Percentiles rank a stretch among this genome's conserved stretches.
Evolutionary conservation across 306 rosid species (phyloP).

Genomic region (Vigna angularis): DNA sequence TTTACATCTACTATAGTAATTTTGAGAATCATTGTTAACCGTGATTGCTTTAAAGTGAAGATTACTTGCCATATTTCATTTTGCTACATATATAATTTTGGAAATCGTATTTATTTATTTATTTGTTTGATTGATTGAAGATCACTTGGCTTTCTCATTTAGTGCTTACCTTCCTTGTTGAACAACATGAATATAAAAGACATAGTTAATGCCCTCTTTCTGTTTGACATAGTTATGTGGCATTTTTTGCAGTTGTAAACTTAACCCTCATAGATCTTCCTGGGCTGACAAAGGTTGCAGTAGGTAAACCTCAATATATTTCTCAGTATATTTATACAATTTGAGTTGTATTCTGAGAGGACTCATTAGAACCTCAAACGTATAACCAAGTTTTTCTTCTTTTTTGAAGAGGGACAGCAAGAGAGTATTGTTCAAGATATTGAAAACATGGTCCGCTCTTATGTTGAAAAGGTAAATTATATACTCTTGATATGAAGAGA

Average conservation of each 20-base stretch:
- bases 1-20: not conserved
- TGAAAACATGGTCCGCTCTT: conserved; percentile 96
- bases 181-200: conserved; percentile 13
- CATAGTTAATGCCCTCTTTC: conserved; percentile 23
- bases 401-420: conserved; percentile 87
- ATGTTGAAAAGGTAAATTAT: conserved; percentile 89
- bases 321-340: conserved; percentile 2
- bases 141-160: conserved; percentile 19
- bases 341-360: conserved; percentile 32
- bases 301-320: conserved; percentile 65
- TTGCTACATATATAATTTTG: conserved; percentile 24
- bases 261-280: conserved; percentile 98
- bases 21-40: not conserved
- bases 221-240: conserved; percentile 30
- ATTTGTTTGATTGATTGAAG: not conserved
- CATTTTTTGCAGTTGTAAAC: conserved; percentile 86
- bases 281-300: conserved; percentile 99
- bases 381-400: conserved; percentile 45
- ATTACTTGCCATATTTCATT: conserved; percentile 9
- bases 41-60: not conserved
- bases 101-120: not conserved
- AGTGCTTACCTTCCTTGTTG: not conserved
- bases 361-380: conserved; percentile 13
- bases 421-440: conserved; percentile 94
- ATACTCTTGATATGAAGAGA: conserved; percentile 27